Evolutionary conservation across 2,329 filamentous ascomycete species (phyloP).

Genomic region (Stemphylium beticola): DNA sequence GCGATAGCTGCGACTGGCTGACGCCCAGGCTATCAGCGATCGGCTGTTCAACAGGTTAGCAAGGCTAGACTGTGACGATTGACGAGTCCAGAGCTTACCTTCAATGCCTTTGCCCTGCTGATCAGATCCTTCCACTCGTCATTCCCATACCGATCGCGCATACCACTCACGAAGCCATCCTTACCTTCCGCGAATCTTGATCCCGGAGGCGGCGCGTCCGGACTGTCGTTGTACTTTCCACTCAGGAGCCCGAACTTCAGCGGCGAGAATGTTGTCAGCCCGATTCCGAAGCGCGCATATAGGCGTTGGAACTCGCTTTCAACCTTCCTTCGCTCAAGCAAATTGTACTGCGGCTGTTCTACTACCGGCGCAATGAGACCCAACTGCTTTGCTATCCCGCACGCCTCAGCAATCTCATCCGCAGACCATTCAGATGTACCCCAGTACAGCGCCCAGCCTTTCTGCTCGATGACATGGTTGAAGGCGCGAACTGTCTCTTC

Average conservation of each 20-base stretch:
- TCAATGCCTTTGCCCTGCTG: slow-evolving; percentile 59
- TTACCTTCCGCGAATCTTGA: slow-evolving; percentile 64
- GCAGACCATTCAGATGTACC: slow-evolving; percentile 67
- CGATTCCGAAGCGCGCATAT: slow-evolving; percentile 61
- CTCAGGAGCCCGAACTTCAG: slow-evolving; percentile 64
- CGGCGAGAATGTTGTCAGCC: slow-evolving; percentile 62
- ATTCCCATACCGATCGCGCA: slow-evolving; percentile 53
- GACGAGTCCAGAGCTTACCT: slow-evolving; percentile 24
- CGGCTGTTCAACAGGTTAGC: slow-evolving; percentile 23
- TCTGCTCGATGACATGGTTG: slow-evolving; percentile 70
- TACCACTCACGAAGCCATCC: slow-evolving; percentile 61
- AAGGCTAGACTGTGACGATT: not conserved
- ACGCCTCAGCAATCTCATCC: slow-evolving; percentile 64
- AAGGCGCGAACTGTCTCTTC: slow-evolving; percentile 75
- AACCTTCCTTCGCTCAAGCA: slow-evolving; percentile 63
- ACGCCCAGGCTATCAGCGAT: slow-evolving; percentile 71
- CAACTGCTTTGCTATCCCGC: slow-evolving; percentile 65
- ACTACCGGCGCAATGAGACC: slow-evolving; percentile 62
- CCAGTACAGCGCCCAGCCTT: slow-evolving; percentile 72
- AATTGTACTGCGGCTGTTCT: slow-evolving; percentile 64
- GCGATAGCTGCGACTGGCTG: slow-evolving; percentile 53
- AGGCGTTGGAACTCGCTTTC: slow-evolving; percentile 64
- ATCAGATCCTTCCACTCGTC: slow-evolving; percentile 64
- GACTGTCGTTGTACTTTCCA: slow-evolving; percentile 65
- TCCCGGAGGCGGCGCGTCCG: slow-evolving; percentile 61